Base-by-base conservation (phyloP, 2,329 filamentous ascomycete genomes). In the Verticillium nonalfalfae region DNA sequence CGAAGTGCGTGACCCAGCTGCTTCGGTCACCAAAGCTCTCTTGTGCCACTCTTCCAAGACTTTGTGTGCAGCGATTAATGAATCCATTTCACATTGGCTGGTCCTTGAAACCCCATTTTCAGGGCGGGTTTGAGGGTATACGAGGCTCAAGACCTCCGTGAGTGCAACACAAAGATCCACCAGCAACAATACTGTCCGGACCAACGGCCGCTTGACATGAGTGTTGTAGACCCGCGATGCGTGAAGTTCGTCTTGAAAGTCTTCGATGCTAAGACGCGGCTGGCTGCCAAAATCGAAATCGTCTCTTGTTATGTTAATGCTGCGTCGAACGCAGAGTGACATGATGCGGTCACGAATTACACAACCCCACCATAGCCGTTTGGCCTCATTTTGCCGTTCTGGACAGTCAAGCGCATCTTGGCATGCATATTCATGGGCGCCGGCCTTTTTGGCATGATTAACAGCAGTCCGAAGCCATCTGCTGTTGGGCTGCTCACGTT, bases 321-420 rank as follows among this genome's bases (percentile, higher is more conserved):
- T 75, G 11, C 80, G 75, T 15, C 81, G 75, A 63, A 83, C 74
- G 5, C 80, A 77, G 11, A 84, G 72, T 3, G 77, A 75, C 33
- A 84, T 65, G 18, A 81, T 78, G 50, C 80, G 75, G 66, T 84
- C 81, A 11, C 82, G 78, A 5, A 84, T 73, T 45, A 84, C 73
- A 61, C 81, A 82, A 61, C 79, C 81, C 81, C 81, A 84, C 81
- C 81, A 84, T 7, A 84, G 68, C 2, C 81, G 73, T 68, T 83
- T 84, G 36, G 79, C 74, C 7, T 74, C 70, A 63, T 75, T 73
- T 60, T 76, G 71, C 62, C 13, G 39, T 6, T 45, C 15, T n/a
- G 6, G 4, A 7, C 14, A 14, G 13, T 45, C 39, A 15, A 72
- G 11, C 71, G 65, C 15, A 67, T 75, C 66, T 70, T 74, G 6